These are phyloP conservation scores for Neurospora sp. DNA, from an alignment of 2,329 filamentous ascomycete genomes.

Conservation along the genomic window DNA sequence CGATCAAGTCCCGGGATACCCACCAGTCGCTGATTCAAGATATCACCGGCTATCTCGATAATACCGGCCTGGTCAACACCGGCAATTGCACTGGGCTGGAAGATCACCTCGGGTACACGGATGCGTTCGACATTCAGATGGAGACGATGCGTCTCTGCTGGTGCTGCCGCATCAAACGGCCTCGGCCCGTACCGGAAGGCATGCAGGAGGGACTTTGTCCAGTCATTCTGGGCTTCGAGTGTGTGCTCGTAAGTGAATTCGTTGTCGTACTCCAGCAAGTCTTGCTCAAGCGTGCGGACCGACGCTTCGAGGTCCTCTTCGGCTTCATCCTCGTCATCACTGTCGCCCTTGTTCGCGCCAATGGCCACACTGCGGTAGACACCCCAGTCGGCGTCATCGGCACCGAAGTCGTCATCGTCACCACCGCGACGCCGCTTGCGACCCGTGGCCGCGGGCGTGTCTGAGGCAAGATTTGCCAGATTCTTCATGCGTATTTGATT, in stretches of 20 bases:
- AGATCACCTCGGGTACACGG: constrained; percentile 84
- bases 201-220: constrained; percentile 85
- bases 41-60: constrained; percentile 83
- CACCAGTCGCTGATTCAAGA: constrained; percentile 71
- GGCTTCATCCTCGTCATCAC: constrained; percentile 85
- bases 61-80: constrained; percentile 90
- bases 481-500: constrained; percentile 98
- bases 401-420: constrained; percentile 93
- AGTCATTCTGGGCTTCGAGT: constrained; percentile 84
- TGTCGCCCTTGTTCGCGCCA: constrained; percentile 58
- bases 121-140: constrained; percentile 97
- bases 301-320: constrained; percentile 73
- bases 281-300: constrained; percentile 69
- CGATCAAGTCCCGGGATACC: constrained; percentile 39
- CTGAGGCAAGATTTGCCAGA: constrained; percentile 88
- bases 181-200: constrained; percentile 82
- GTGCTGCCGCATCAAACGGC: constrained; percentile 71
- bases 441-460: constrained; percentile 49
- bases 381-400: constrained; percentile 96
- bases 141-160: constrained; percentile 73
- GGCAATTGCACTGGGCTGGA: constrained; percentile 75
- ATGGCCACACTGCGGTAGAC: constrained; percentile 90
- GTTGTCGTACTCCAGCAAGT: constrained; percentile 78
- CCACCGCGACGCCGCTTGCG: constrained; percentile 79
- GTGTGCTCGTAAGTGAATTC: constrained; percentile 88